A percentile compares a stretch with the other conserved stretches of the same genome.
phyloP scores from a whole-genome alignment of 1,284 basidiomycete genomes.

The Ceratobasidium sp. region DNA sequence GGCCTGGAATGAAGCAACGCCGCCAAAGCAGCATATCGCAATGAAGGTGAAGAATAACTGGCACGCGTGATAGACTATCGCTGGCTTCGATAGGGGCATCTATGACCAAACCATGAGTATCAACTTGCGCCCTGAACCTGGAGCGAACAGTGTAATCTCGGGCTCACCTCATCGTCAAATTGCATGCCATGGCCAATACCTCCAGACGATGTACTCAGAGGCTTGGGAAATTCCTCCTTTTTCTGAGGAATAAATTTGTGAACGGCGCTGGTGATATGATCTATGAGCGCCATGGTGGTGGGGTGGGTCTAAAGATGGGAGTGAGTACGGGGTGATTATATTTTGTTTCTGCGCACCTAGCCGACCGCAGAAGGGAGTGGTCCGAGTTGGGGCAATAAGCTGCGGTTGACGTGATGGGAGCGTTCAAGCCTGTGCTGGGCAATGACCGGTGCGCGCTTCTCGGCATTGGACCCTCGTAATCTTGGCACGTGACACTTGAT shows the following conservation, averaged over 20 bases:
- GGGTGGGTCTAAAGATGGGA: background rate
- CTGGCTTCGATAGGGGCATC: slow-evolving; percentile 88
- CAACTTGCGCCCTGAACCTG: slow-evolving; percentile 47
- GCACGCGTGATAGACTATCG: slow-evolving; percentile 76
- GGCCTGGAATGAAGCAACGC: slow-evolving; percentile 87
- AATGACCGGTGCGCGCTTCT: slow-evolving; percentile 14
- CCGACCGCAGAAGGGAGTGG: slow-evolving; percentile 21
- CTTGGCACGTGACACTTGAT: slow-evolving; percentile 25
- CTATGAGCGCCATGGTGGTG: slow-evolving; percentile 52
- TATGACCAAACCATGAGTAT: slow-evolving; percentile 55
- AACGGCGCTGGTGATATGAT: slow-evolving; percentile 57
- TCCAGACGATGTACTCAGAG: slow-evolving; percentile 60
- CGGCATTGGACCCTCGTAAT: slow-evolving; percentile 23
- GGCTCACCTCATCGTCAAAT: slow-evolving; percentile 73
- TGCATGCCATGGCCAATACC: slow-evolving; percentile 70
- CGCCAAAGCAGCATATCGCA: slow-evolving; percentile 88
- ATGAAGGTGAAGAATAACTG: slow-evolving; percentile 92
- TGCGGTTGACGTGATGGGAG: slow-evolving; percentile 41
- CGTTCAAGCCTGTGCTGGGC: slow-evolving; percentile 35
- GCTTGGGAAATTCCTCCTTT: slow-evolving; percentile 51
- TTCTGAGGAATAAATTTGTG: slow-evolving; percentile 59
- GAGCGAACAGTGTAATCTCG: slow-evolving; percentile 49
- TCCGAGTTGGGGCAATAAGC: slow-evolving; percentile 12
- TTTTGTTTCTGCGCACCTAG: slow-evolving; percentile 24
- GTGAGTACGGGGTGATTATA: background rate